A percentile compares a stretch with the other conserved stretches of the same genome.
phyloP scores from a whole-genome alignment of 2,329 filamentous ascomycete genomes.

The Canariomyces notabilis region DNA sequence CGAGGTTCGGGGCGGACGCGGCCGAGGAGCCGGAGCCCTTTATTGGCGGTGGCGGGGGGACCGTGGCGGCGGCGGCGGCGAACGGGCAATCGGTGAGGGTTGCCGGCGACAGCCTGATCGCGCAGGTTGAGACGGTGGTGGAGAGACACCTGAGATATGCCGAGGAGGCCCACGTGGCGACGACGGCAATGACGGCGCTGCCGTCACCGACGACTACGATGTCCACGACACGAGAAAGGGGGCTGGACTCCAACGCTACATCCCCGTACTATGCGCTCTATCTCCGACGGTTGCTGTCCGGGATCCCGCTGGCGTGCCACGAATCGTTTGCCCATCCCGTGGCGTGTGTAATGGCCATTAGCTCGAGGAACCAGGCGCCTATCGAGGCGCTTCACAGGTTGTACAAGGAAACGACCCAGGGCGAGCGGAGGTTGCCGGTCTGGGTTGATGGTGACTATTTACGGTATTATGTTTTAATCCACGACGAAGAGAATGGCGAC shows the following conservation, averaged over 20 bases:
- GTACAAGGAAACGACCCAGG: conserved; percentile 79
- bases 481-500: conserved; percentile 93
- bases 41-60: conserved; percentile 28
- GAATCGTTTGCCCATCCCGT: conserved; percentile 95
- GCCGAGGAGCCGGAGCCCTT: conserved; percentile 48
- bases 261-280: conserved; percentile 85
- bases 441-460: conserved; percentile 93
- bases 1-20: conserved; percentile 58
- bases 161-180: conserved; percentile 49
- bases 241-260: conserved; percentile 45
- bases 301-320: conserved; percentile 71
- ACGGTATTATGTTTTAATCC: conserved; percentile 91
- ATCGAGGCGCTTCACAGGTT: conserved; percentile 82
- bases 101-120: conserved; percentile 44
- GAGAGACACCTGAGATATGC: conserved; percentile 73
- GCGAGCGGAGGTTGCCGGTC: conserved; percentile 65
- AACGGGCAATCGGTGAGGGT: conserved; percentile 4
- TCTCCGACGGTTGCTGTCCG: conserved; percentile 75
- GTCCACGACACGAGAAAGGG: conserved; percentile 30
- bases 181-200: conserved; percentile 31
- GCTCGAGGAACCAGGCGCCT: conserved; percentile 75
- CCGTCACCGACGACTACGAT: conserved; percentile 35
- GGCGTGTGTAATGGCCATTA: conserved; percentile 90
- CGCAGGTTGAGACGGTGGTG: conserved; percentile 74
- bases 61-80: conserved; percentile 7